Evolutionary conservation across 2,329 filamentous ascomycete species (phyloP).

Genomic region (Fusarium sp.): DNA sequence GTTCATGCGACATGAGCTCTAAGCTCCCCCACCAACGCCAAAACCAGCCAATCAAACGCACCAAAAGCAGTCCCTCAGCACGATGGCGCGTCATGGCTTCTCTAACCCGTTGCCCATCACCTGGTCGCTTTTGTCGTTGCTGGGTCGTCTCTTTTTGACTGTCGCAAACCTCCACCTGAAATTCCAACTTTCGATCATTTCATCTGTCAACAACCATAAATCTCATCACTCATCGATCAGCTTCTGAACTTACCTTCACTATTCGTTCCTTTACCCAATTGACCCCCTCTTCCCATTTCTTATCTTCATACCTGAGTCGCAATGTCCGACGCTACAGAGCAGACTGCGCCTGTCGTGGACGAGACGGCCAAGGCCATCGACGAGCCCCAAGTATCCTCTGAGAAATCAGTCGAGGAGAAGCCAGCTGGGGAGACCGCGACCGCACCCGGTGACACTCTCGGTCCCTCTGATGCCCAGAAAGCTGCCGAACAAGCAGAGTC

Average conservation of each 20-base stretch:
- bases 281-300: background rate
- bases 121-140: slow-evolving; percentile 31
- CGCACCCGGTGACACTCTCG: background rate
- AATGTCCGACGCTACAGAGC: slow-evolving; percentile 51
- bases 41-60: slow-evolving; percentile 34
- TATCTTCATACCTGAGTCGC: slow-evolving; percentile 9
- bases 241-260: background rate
- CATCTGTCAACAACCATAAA: slow-evolving; percentile 25
- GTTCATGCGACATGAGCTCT: slow-evolving; percentile 2
- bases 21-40: slow-evolving; percentile 9
- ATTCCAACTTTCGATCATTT: slow-evolving; percentile 21
- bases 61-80: slow-evolving; percentile 2
- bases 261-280: background rate
- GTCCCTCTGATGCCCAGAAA: slow-evolving; percentile 21
- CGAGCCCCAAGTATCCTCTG: slow-evolving; percentile 19
- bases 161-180: slow-evolving; percentile 42
- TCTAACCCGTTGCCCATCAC: slow-evolving; percentile 9
- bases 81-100: slow-evolving; percentile 39
- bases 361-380: slow-evolving; percentile 30
- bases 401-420: slow-evolving; percentile 1
- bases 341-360: slow-evolving; percentile 40
- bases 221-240: slow-evolving; percentile 3
- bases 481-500: slow-evolving; percentile 36
- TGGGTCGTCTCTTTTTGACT: slow-evolving; percentile 36
- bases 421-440: background rate